Evolutionary conservation across 2,329 filamentous ascomycete genomes (phyloP).

Genomic region (Endothia cerciana): DNA sequence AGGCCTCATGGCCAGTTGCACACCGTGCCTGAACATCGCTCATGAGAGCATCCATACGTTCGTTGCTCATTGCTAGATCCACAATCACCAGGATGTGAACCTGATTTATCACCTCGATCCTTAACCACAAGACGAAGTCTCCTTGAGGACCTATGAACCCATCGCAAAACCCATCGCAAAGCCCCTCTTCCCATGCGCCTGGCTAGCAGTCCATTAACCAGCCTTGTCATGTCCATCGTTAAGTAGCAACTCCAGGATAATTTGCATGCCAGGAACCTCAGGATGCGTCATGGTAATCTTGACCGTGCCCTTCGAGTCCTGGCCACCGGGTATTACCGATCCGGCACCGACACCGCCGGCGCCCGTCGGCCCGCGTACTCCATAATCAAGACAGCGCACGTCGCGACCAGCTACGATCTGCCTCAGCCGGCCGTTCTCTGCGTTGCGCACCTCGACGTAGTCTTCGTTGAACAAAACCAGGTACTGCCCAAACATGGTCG

Average conservation of each 20-base stretch:
- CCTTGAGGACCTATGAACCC: background rate
- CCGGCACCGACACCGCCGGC: conserved; percentile 36
- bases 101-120: background rate
- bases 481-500: conserved; percentile 89
- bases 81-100: background rate
- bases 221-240: conserved; percentile 77
- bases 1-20: background rate
- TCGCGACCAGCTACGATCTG: conserved; percentile 94
- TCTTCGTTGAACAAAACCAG: conserved; percentile 92
- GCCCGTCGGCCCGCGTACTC: conserved; percentile 65
- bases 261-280: conserved; percentile 79
- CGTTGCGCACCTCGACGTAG: conserved; percentile 96
- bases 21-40: background rate
- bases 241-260: conserved; percentile 88
- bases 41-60: background rate
- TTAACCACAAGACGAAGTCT: background rate
- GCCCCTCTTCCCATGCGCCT: background rate
- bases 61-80: background rate
- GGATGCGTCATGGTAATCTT: conserved; percentile 97
- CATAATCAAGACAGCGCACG: conserved; percentile 88
- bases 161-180: background rate
- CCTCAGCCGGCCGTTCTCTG: conserved; percentile 88
- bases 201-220: conserved; percentile 3
- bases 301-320: conserved; percentile 71
- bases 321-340: conserved; percentile 30